These are phyloP conservation scores for Botrytis hyacinthi DNA, from an alignment of 2,329 filamentous ascomycete species.

Conservation along the genomic window DNA sequence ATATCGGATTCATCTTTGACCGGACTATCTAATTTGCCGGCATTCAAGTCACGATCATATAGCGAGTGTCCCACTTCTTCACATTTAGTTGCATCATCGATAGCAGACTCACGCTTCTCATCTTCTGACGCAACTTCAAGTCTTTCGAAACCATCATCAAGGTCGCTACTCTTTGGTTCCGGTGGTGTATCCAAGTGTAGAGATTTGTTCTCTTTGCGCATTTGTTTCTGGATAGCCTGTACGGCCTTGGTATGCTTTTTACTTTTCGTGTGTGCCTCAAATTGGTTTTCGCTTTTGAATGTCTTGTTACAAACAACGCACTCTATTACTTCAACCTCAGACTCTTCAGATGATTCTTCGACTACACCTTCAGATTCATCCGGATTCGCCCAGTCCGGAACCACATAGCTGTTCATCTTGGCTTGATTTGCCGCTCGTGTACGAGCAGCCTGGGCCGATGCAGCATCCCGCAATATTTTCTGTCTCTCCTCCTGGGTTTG, in stretches of 20 bases:
- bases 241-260: slow-evolving; percentile 93
- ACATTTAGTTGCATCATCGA: not conserved
- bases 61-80: not conserved
- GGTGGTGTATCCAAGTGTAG: slow-evolving; percentile 47
- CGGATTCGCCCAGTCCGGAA: slow-evolving; percentile 76
- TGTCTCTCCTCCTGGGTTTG: slow-evolving; percentile 81
- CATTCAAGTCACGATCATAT: not conserved
- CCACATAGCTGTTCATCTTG: slow-evolving; percentile 60
- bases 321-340: slow-evolving; percentile 59
- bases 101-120: not conserved
- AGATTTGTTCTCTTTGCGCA: slow-evolving; percentile 74
- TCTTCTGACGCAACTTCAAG: slow-evolving; percentile 21
- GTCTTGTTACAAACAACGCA: slow-evolving; percentile 76
- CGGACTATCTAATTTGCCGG: not conserved
- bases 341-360: slow-evolving; percentile 56
- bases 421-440: slow-evolving; percentile 79
- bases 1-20: slow-evolving; percentile 16
- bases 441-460: slow-evolving; percentile 79
- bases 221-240: slow-evolving; percentile 74
- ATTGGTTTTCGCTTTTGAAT: slow-evolving; percentile 92
- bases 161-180: slow-evolving; percentile 7
- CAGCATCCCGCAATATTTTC: slow-evolving; percentile 71
- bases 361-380: slow-evolving; percentile 51
- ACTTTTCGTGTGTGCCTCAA: slow-evolving; percentile 88
- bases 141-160: slow-evolving; percentile 29